Evolutionary conservation across 208 protist genomes (phyloP), one percentile per base, ranked within the genome.

Genomic region (Naegleria lovaniensis): DNA sequence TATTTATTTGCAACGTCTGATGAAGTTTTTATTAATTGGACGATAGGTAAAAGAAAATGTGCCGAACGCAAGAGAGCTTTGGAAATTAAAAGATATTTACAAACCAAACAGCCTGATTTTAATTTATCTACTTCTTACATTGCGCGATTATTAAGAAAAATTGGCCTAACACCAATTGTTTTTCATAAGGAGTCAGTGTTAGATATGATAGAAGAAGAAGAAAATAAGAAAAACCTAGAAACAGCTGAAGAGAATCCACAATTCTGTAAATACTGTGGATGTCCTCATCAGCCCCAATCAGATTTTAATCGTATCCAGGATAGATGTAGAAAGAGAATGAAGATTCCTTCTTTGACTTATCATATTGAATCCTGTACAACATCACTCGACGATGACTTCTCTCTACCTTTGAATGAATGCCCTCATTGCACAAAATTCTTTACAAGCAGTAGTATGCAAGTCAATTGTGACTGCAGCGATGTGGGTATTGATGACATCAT

Each of bases 241-340:
- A 1, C 0, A 84, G 1, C 15, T 11, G 33, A 19, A 38, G 76
- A 33, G 38, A 33, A 36, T 16, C 33, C 76, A 38, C 11, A 36
- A 16, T 84, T 84, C 39, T 84, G 76, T 84, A 84, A 84, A 84
- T 84, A 84, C 33, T 84, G 76, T 84, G 76, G 76, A 11, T 41
- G 25, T 39, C 76, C 11, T 40, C 76, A 84, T 15, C 29, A 40
- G 33, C 67, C 67, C 9, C 76, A 84, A 84, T 19, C 16, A 38
- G 76, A 84, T 84, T 84, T 84, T 36, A 33, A 41, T 39, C 76
- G 33, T 84, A 16, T 84, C 15, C 76, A 84, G 39, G 76, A 84
- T 33, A 84, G 38, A 40, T 84, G 76, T 84, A 84, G 76, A 84
- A 84, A 84, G 29, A 84, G 76, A 67, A 67, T 67, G 76, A 41